A percentile compares a stretch with the other conserved stretches of the same genome.
phyloP scores from a whole-genome alignment of 139 green algal genomes.

The Volvox africanus region DNA sequence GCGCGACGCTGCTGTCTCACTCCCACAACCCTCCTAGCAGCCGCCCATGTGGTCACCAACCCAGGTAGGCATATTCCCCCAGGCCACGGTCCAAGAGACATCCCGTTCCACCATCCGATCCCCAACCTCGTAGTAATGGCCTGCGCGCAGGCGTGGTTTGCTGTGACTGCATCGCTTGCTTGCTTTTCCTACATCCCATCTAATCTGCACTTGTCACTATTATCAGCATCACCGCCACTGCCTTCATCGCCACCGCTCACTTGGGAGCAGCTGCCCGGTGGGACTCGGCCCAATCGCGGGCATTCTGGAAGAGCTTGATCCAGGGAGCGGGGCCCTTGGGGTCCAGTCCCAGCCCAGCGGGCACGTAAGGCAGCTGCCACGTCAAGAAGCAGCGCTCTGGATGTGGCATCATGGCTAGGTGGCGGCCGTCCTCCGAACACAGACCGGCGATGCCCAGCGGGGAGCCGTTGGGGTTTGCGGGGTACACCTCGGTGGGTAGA shows the following conservation, averaged over 20 bases:
- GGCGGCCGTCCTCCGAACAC: constrained; percentile 91
- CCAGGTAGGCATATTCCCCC: too few species aligned
- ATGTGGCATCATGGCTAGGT: constrained; percentile 99
- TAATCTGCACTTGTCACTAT: too few species aligned
- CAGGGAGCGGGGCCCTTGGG: constrained; percentile 88
- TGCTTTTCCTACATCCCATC: too few species aligned
- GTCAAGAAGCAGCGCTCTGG: constrained; percentile 96
- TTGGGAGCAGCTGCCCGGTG: background rate
- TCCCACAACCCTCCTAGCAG: too few species aligned
- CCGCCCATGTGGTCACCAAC: too few species aligned
- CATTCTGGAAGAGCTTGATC: constrained; percentile 99
- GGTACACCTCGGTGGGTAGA: constrained; percentile 89
- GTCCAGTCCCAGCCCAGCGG: constrained; percentile 67
- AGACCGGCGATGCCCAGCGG: constrained; percentile 94
- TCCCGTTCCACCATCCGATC: too few species aligned
- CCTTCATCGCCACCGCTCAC: background rate
- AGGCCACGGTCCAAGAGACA: too few species aligned
- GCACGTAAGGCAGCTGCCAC: constrained; percentile 92
- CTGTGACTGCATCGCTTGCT: too few species aligned
- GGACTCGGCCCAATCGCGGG: constrained; percentile 80
- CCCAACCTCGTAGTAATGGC: too few species aligned
- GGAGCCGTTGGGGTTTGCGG: constrained; percentile 97
- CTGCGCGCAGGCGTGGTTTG: too few species aligned
- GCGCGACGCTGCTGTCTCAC: too few species aligned
- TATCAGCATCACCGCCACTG: too few species aligned